Conservation (phyloP, 148 eudicot genomes). For the Camellia granthamiana region DNA sequence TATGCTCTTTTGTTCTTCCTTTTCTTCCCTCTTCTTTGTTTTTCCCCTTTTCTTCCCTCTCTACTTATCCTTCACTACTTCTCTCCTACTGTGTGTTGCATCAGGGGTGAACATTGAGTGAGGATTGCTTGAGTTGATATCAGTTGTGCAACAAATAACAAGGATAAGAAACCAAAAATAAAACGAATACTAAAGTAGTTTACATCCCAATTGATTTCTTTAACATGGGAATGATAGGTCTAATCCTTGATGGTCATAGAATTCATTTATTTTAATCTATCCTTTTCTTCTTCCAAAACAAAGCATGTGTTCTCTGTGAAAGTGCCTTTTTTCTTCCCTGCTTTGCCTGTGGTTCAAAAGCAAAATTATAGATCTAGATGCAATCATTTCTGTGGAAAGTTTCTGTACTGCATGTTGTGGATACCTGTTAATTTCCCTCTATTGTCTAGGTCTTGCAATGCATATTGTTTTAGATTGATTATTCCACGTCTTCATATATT, state of each 20-base stretch:
- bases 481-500: too few relatives aligned
- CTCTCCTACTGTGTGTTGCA: too few relatives aligned
- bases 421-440: too few relatives aligned
- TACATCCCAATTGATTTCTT: not conserved
- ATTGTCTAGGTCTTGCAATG: too few relatives aligned
- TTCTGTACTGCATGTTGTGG: too few relatives aligned
- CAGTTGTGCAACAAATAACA: not conserved
- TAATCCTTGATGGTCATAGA: not conserved
- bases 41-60: too few relatives aligned
- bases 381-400: too few relatives aligned
- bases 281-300: not conserved
- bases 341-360: not conserved
- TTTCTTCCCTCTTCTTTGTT: too few relatives aligned
- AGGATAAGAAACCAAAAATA: not conserved
- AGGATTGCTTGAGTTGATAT: not conserved
- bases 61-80: too few relatives aligned
- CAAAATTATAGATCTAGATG: not conserved
- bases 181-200: not conserved
- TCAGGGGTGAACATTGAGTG: too few relatives aligned
- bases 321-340: not conserved
- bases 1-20: too few relatives aligned
- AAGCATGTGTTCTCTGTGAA: not conserved
- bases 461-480: too few relatives aligned
- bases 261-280: not conserved
- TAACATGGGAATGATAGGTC: not conserved